Conservation (phyloP, 1,284 basidiomycete species). For the Coniophora puteana region DNA sequence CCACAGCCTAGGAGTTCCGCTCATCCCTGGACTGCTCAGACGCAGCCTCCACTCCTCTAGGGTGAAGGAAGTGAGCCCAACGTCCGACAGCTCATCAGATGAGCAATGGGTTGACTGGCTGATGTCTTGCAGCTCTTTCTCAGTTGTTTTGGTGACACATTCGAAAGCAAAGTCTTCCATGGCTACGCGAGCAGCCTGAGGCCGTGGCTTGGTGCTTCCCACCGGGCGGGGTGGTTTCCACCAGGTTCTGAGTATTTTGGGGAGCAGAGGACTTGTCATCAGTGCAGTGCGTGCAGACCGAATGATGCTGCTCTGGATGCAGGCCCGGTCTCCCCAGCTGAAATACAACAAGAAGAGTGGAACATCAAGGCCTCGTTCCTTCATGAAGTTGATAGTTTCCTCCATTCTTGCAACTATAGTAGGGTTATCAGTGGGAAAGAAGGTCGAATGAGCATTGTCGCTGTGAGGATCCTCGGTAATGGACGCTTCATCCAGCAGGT, state of each 20-base stretch:
- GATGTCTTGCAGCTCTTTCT: no score
- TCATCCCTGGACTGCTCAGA: conserved; percentile 1
- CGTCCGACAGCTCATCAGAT: background rate
- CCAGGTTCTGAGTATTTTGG: conserved; percentile 17
- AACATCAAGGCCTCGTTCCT: conserved; percentile 1
- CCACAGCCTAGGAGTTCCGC: conserved; percentile 17
- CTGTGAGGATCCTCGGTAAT: no score
- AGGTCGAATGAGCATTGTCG: no score
- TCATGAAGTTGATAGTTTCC: background rate
- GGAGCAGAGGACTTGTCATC: conserved; percentile 5
- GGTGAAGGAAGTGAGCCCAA: background rate
- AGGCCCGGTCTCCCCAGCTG: conserved; percentile 1
- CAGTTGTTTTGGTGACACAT: conserved; percentile 3
- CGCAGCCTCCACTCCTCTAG: conserved; percentile 2
- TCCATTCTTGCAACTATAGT: background rate
- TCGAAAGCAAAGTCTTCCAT: conserved; percentile 18
- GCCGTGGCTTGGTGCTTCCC: conserved; percentile 8
- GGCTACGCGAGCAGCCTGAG: conserved; percentile 14
- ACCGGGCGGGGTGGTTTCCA: conserved; percentile 20
- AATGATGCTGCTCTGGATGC: background rate
- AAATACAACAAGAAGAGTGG: conserved; percentile 3
- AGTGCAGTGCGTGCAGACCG: background rate
- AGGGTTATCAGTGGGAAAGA: no score
- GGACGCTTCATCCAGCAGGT: no score
- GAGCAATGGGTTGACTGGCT: no score